phyloP scores from a whole-genome alignment of 176 grass and related monocot genomes.

The Coix lacrymajobi region DNA sequence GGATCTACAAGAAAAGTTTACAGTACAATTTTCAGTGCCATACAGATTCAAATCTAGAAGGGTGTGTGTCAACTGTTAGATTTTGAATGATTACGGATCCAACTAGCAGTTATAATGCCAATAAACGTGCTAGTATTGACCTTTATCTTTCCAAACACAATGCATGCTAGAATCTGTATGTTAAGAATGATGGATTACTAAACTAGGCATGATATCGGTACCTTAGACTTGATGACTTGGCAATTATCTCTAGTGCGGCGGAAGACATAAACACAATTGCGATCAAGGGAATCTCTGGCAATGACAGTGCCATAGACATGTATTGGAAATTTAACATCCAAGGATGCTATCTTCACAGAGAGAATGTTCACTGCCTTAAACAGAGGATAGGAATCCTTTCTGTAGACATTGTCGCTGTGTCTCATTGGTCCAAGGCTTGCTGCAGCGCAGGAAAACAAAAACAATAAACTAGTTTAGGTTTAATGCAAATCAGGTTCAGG shows the following conservation, averaged over 20 bases:
- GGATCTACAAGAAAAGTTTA: background rate
- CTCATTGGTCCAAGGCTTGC: background rate
- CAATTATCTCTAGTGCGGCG: background rate
- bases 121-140: no score
- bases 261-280: background rate
- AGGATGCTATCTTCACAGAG: background rate
- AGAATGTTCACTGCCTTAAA: background rate
- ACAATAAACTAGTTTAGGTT: no score
- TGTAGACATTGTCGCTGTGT: background rate
- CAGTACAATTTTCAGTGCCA: background rate
- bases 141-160: no score
- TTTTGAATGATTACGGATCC: no score
- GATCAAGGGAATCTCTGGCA: background rate
- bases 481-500: no score
- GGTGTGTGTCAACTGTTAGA: no score
- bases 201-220: no score
- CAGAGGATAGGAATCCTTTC: background rate
- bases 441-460: no score
- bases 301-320: background rate
- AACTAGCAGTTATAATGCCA: no score
- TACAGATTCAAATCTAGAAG: no score
- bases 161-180: no score
- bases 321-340: background rate
- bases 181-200: no score
- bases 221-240: background rate